Evolutionary conservation across 108 stramenopile genomes (phyloP).

Genomic region (Stephanodiscus triporus): DNA sequence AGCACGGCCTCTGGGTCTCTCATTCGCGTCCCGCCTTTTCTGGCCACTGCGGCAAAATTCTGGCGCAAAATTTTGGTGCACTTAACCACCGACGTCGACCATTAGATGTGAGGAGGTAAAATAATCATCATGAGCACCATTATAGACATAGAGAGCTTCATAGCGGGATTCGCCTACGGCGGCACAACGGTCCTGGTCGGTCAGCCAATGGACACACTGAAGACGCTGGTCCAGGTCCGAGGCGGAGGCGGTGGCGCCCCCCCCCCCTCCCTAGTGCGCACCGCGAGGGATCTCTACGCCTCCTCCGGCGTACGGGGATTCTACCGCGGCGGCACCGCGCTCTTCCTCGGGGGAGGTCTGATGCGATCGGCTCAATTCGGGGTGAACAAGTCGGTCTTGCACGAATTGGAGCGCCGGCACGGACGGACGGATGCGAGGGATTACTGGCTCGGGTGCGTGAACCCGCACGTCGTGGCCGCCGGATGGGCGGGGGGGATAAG

Average conservation of each 20-base stretch:
- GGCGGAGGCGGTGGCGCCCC: not conserved
- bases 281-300: constrained; percentile 55
- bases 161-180: constrained; percentile 82
- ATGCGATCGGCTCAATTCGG: constrained; percentile 90
- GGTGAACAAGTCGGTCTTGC: constrained; percentile 58
- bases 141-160: constrained; percentile 61
- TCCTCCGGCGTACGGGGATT: constrained; percentile 67
- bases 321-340: constrained; percentile 74
- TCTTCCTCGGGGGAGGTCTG: constrained; percentile 79
- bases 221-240: constrained; percentile 59
- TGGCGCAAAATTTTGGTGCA: no score
- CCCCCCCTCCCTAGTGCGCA: constrained; percentile 33
- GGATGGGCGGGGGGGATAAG: constrained; percentile 83
- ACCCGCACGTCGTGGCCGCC: constrained; percentile 73
- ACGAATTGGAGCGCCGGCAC: constrained; percentile 43
- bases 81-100: no score
- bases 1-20: no score
- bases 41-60: no score
- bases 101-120: no score
- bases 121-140: not conserved
- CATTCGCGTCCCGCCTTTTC: no score
- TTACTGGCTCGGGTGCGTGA: constrained; percentile 56
- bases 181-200: constrained; percentile 81
- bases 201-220: constrained; percentile 87
- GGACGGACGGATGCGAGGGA: constrained; percentile 26